phyloP scores from a whole-genome alignment of 257 asterid genomes.

The Salvia hispanica region DNA sequence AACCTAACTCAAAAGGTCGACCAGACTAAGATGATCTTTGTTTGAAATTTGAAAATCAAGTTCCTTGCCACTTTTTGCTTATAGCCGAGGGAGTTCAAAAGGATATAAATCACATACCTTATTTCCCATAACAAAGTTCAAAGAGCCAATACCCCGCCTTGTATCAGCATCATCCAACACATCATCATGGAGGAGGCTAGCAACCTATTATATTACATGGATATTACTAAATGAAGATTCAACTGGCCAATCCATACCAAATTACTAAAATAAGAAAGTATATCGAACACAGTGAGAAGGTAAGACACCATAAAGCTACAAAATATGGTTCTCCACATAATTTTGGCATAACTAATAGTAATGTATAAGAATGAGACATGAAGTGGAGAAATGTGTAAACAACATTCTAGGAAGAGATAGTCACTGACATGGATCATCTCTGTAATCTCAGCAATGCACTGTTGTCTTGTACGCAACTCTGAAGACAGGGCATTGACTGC shows the following conservation, averaged over 20 bases:
- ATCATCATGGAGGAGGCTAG: constrained; percentile 99
- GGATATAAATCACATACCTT: constrained; percentile 54
- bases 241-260: not conserved
- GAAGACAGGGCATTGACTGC: constrained; percentile 45
- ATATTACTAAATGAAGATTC: constrained; percentile 18
- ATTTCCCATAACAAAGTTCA: constrained; percentile 90
- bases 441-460: constrained; percentile 85
- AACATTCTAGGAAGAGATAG: constrained; percentile 4
- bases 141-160: constrained; percentile 84
- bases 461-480: constrained; percentile 88
- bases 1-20: not conserved
- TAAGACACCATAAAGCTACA: constrained; percentile 13
- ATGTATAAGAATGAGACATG: not conserved
- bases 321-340: not conserved
- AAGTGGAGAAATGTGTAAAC: constrained; percentile 10
- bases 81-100: not conserved
- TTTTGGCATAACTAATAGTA: not conserved
- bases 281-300: not conserved
- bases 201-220: constrained; percentile 57
- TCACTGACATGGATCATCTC: constrained; percentile 96
- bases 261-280: not conserved
- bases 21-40: not conserved
- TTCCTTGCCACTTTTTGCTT: not conserved
- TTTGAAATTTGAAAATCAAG: not conserved
- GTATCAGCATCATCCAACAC: constrained; percentile 98